Base-by-base conservation (phyloP, 352 stramenopile species). In the Globisporangium echinulatum region DNA sequence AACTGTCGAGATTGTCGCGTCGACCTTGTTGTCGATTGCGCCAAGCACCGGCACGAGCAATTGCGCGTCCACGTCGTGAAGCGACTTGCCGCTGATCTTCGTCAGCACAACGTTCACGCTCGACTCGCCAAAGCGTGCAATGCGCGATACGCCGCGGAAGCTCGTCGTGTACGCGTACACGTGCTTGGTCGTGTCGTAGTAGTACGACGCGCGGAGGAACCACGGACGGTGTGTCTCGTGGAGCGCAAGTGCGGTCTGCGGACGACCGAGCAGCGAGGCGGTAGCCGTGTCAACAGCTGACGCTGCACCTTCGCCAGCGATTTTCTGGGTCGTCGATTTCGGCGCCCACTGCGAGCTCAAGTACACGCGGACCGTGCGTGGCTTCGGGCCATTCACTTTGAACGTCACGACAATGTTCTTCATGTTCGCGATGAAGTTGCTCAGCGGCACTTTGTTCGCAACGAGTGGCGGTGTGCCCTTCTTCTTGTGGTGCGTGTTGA, bases 151-250 rank as follows among this genome's bases (percentile, higher is more conserved):
- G 49, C 85, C 69, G 36, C 72, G 68, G 66, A 92, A 92, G 68
- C 82, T 90, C 46, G 82, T 92, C 49, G 82, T 82, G 71, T 92
- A 92, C 69, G 81, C 73, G 70, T 92, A 92, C 64, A 92, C 75
- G 36, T 67, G 78, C 79, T 92, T 92, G 38, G 72, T 77, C 48
- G 77, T 88, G 60, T 87, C 72, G 66, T 92, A 92, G 67, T 92
- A 92, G 68, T 89, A 92, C 58, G 78, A 83, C 49, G 69, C 74
- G 25, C 80, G 77, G 68, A 81, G 82, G 59, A 87, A 90, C 74
- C 76, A 87, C 33, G 80, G 80, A 3, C 80, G 80, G 54, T 90
- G 69, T 14, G 59, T 64, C 8, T 64, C 59, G 19, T 53, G 44
- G 7, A 49, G 42, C 47, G 59, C 25, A 7, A 62, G 39, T 9